phyloP scores from a whole-genome alignment of 106 monocot species.

The Platanthera zijinensis region DNA sequence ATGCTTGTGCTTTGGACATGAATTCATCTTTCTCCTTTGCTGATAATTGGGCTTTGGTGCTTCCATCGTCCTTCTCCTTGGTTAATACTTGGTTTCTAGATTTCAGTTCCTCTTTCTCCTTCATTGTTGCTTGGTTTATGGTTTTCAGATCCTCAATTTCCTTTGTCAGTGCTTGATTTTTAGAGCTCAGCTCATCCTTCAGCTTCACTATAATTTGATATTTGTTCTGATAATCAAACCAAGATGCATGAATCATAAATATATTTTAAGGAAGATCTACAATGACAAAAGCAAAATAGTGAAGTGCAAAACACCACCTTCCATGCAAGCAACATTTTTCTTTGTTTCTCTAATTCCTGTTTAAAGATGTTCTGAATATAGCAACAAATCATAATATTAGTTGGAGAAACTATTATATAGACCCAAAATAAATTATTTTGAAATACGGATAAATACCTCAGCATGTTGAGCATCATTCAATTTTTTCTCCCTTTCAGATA shows the following conservation, averaged over 20 bases:
- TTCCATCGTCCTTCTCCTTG: constrained; percentile 16
- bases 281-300: background rate
- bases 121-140: constrained; percentile 36
- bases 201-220: constrained; percentile 41
- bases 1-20: constrained; percentile 30
- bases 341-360: constrained; percentile 57
- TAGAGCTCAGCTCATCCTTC: constrained; percentile 60
- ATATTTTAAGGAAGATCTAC: background rate
- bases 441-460: constrained; percentile 33
- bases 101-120: constrained; percentile 45
- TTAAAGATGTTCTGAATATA: constrained; percentile 35
- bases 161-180: constrained; percentile 55
- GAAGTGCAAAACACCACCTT: constrained; percentile 34
- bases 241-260: constrained; percentile 4
- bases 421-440: background rate
- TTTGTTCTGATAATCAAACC: constrained; percentile 40
- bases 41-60: constrained; percentile 28
- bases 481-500: constrained; percentile 56
- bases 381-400: constrained; percentile 5
- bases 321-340: constrained; percentile 12
- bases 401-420: background rate
- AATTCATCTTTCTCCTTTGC: constrained; percentile 10
- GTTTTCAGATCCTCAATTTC: constrained; percentile 65
- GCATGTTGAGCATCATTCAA: constrained; percentile 45
- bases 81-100: background rate